Percentiles rank a stretch among this genome's conserved stretches.
These are phyloP conservation scores for Prunus armeniaca DNA, from an alignment of 306 rosid genomes.

Conservation along the genomic window DNA sequence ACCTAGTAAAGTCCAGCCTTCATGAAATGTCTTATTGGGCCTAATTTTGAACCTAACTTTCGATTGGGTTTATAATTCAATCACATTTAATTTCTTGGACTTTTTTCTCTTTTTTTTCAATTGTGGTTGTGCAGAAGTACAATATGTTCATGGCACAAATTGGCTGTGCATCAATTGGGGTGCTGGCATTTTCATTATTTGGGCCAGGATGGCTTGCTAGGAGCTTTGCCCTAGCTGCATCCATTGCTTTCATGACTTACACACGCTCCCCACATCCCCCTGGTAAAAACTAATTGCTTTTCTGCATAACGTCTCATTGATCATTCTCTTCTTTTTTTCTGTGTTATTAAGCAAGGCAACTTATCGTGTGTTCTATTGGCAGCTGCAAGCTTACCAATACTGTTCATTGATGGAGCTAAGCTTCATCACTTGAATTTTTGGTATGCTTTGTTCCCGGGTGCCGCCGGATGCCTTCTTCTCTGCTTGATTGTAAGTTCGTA, in stretches of 20 bases:
- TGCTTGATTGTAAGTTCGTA: slow-evolving; percentile 62
- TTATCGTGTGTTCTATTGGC: slow-evolving; percentile 8
- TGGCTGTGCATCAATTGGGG: slow-evolving; percentile 93
- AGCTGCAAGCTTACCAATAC: slow-evolving; percentile 88
- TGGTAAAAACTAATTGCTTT: slow-evolving; percentile 32
- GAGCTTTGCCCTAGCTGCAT: slow-evolving; percentile 67
- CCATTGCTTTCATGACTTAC: slow-evolving; percentile 80
- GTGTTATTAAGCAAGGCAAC: neutral
- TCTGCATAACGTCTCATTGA: neutral
- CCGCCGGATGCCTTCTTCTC: slow-evolving; percentile 71
- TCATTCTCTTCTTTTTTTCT: neutral
- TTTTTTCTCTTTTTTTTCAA: neutral
- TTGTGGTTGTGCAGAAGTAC: slow-evolving; percentile 61
- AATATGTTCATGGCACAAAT: slow-evolving; percentile 83
- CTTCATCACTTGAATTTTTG: slow-evolving; percentile 69
- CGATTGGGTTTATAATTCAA: neutral
- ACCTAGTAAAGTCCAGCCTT: neutral
- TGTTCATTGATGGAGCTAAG: slow-evolving; percentile 90
- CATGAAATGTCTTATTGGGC: neutral
- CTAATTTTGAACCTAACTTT: neutral
- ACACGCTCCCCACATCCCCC: slow-evolving; percentile 80
- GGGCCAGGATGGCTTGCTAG: slow-evolving; percentile 95
- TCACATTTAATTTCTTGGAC: neutral
- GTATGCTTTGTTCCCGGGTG: slow-evolving; percentile 81
- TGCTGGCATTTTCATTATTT: slow-evolving; percentile 52